Percentiles rank a stretch among this genome's conserved stretches.
These are phyloP conservation scores for Sporothrix schenckii DNA, from an alignment of 2,329 filamentous ascomycete genomes.

Conservation along the genomic window DNA sequence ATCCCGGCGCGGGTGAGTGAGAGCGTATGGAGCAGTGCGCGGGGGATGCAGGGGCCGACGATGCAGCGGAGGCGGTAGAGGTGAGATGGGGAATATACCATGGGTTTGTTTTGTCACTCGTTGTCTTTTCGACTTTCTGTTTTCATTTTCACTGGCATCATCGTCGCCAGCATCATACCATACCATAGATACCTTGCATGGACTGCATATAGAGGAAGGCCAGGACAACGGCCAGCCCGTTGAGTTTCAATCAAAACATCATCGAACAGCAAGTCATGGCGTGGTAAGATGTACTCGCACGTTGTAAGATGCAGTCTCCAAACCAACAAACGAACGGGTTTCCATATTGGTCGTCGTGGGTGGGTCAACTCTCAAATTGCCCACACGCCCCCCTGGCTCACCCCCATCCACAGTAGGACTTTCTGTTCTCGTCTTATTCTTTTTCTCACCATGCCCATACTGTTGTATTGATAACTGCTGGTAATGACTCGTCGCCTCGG, in stretches of 20 bases:
- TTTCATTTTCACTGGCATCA: background rate
- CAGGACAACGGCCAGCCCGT: background rate
- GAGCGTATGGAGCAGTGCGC: conserved; percentile 75
- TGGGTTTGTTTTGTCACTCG: background rate
- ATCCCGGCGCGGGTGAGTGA: conserved; percentile 70
- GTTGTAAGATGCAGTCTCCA: background rate
- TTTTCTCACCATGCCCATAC: no score
- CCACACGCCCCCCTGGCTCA: background rate
- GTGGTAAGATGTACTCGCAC: no score
- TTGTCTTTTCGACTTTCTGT: background rate
- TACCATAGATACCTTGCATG: conserved; percentile 8
- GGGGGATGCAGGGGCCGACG: conserved; percentile 48
- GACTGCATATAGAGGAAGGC: background rate
- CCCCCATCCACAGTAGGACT: conserved; percentile 5
- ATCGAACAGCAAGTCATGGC: background rate
- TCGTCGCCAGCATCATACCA: conserved; percentile 4
- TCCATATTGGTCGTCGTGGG: conserved; percentile 6
- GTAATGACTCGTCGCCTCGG: conserved; percentile 12
- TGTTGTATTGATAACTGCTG: background rate
- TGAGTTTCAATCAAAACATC: background rate
- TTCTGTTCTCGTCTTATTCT: conserved; percentile 5
- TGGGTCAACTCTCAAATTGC: conserved; percentile 18
- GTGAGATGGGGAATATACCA: background rate
- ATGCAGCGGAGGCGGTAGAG: conserved; percentile 24
- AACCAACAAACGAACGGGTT: conserved; percentile 12